A percentile compares a stretch with the other conserved stretches of the same genome.
phyloP scores from a whole-genome alignment of 495 filamentous ascomycete genomes.

The Trichoderma orchidacearum region DNA sequence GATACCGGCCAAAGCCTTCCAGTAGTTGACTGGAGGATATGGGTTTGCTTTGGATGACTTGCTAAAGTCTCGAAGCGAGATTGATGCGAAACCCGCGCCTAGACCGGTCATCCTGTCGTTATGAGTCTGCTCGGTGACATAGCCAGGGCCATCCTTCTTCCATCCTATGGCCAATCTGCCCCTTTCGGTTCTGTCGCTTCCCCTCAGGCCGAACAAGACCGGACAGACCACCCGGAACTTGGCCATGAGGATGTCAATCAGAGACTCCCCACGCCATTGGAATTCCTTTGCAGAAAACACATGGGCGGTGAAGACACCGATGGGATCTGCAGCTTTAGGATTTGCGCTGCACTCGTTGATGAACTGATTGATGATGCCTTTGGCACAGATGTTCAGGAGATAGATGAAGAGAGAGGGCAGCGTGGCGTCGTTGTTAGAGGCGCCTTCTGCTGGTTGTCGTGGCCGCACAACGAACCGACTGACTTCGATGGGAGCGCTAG shows the following conservation, averaged over 20 bases:
- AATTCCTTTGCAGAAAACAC: constrained; percentile 59
- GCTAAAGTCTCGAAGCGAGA: constrained; percentile 69
- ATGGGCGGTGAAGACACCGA: constrained; percentile 62
- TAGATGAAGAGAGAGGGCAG: constrained; percentile 65
- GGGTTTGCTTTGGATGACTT: constrained; percentile 54
- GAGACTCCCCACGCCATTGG: constrained; percentile 50
- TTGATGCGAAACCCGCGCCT: constrained; percentile 67
- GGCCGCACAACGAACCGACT: constrained; percentile 48
- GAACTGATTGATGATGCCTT: constrained; percentile 62
- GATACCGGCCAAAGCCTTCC: constrained; percentile 59
- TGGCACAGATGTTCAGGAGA: constrained; percentile 69
- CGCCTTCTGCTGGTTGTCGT: constrained; percentile 37
- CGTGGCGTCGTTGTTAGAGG: constrained; percentile 35
- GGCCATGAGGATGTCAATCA: constrained; percentile 80
- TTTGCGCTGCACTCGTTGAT: constrained; percentile 59
- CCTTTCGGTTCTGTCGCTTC: constrained; percentile 56
- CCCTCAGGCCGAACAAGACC: constrained; percentile 73
- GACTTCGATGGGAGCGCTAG: constrained; percentile 50
- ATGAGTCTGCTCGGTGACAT: constrained; percentile 52
- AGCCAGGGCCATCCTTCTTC: constrained; percentile 45
- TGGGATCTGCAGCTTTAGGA: constrained; percentile 59
- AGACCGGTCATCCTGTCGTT: constrained; percentile 73
- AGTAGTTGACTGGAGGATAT: constrained; percentile 68
- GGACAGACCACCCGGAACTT: constrained; percentile 75
- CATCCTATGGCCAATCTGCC: constrained; percentile 65